Percentiles rank a stretch among this genome's conserved stretches.
phyloP scores from a whole-genome alignment of 2,329 filamentous ascomycete species.

The Colletotrichum sublineola region DNA sequence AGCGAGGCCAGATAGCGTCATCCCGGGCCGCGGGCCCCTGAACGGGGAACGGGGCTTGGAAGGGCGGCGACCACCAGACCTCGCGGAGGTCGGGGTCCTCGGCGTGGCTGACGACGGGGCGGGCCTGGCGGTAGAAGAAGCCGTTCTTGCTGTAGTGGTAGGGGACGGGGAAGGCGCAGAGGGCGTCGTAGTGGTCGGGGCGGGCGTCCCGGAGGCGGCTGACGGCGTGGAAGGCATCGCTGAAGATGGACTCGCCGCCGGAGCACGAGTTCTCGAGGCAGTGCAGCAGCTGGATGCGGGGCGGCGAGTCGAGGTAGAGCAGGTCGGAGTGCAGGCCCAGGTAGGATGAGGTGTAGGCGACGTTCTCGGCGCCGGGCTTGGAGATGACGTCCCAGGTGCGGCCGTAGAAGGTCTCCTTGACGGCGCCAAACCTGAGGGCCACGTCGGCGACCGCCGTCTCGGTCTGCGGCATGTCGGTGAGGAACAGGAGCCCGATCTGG shows the following conservation, averaged over 20 bases:
- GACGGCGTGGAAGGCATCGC: constrained; percentile 77
- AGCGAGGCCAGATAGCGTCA: constrained; percentile 46
- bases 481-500: constrained; percentile 79
- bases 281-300: constrained; percentile 88
- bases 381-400: constrained; percentile 90
- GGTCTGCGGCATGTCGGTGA: constrained; percentile 79
- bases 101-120: constrained; percentile 60
- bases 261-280: constrained; percentile 84
- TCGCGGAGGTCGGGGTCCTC: constrained; percentile 44
- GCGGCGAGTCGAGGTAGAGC: constrained; percentile 84
- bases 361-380: constrained; percentile 87
- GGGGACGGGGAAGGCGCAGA: constrained; percentile 62
- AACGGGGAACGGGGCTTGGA: constrained; percentile 71
- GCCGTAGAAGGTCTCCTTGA: constrained; percentile 93
- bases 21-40: constrained; percentile 27
- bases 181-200: constrained; percentile 48
- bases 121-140: constrained; percentile 71
- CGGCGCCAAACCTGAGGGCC: constrained; percentile 78
- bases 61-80: constrained; percentile 80
- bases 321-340: constrained; percentile 95
- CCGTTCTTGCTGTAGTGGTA: constrained; percentile 79
- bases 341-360: constrained; percentile 87
- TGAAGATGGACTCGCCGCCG: constrained; percentile 90
- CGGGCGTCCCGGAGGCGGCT: constrained; percentile 50
- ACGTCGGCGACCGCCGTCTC: constrained; percentile 76